Conservation (phyloP, 164 flowering plant species). For the Vitis rupestris region DNA sequence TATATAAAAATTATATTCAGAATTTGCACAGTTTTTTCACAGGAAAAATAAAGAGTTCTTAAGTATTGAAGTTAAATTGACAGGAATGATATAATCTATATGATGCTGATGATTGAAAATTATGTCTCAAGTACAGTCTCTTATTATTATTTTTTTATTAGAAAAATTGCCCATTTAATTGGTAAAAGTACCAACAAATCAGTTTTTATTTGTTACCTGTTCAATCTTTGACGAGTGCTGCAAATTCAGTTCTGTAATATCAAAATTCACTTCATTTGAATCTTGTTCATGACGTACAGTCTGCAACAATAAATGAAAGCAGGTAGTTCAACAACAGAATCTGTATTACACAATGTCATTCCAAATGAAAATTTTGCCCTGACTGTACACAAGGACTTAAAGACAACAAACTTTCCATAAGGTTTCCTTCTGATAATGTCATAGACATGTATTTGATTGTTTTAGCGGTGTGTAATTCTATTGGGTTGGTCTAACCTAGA, state of each 20-base stretch:
- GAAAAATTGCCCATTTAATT: no score
- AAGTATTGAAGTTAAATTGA: no score
- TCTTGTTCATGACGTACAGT: conserved; percentile 44
- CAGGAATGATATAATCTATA: no score
- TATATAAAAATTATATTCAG: no score
- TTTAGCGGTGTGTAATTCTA: no score
- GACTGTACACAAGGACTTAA: neutral
- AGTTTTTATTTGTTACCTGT: conserved; percentile 32
- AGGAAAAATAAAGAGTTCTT: no score
- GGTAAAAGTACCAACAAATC: neutral
- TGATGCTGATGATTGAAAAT: no score
- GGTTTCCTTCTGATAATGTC: neutral
- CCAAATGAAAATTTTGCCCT: neutral
- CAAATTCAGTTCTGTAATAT: conserved; percentile 42
- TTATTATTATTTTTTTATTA: no score
- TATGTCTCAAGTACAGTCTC: no score
- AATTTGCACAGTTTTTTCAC: no score
- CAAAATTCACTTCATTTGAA: conserved; percentile 48
- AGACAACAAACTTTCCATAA: neutral
- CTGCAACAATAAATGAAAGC: conserved; percentile 27
- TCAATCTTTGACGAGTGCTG: conserved; percentile 27
- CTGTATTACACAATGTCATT: neutral
- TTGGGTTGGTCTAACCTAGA: no score
- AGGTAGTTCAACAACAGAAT: neutral
- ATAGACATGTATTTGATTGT: no score